Conservation (phyloP, 1,139 yeast species). For the Taphrina sp. region DNA sequence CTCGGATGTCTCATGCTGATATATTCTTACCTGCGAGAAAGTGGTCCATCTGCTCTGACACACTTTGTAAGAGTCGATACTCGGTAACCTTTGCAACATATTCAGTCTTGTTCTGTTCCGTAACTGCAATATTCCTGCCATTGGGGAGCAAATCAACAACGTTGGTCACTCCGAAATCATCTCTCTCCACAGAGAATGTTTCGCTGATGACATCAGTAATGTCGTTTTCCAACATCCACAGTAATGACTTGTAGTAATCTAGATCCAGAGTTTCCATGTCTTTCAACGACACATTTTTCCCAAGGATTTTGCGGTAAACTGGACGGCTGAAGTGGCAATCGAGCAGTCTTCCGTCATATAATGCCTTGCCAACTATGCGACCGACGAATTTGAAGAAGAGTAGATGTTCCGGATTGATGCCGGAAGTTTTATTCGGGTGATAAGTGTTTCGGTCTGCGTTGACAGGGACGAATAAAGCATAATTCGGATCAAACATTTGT, state of each 20-base stretch:
- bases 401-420: conserved; percentile 80
- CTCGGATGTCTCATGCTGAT: background rate
- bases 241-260: conserved; percentile 84
- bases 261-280: conserved; percentile 95
- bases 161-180: conserved; percentile 89
- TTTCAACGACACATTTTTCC: conserved; percentile 76
- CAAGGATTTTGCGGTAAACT: conserved; percentile 82
- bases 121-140: conserved; percentile 82
- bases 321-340: conserved; percentile 97
- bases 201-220: conserved; percentile 97
- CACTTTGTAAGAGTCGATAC: conserved; percentile 77
- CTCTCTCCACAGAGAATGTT: conserved; percentile 88
- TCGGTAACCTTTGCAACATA: conserved; percentile 85
- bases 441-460: conserved; percentile 90
- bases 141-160: conserved; percentile 72
- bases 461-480: conserved; percentile 88
- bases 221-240: conserved; percentile 95
- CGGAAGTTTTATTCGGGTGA: conserved; percentile 92
- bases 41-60: conserved; percentile 81
- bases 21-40: conserved; percentile 54
- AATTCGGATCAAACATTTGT: conserved; percentile 95
- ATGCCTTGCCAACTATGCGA: conserved; percentile 89
- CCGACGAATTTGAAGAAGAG: conserved; percentile 95
- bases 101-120: conserved; percentile 86
- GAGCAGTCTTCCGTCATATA: conserved; percentile 77